Evolutionary conservation across 495 filamentous ascomycete genomes (phyloP).

Genomic region (Tuber microsphaerosporum): DNA sequence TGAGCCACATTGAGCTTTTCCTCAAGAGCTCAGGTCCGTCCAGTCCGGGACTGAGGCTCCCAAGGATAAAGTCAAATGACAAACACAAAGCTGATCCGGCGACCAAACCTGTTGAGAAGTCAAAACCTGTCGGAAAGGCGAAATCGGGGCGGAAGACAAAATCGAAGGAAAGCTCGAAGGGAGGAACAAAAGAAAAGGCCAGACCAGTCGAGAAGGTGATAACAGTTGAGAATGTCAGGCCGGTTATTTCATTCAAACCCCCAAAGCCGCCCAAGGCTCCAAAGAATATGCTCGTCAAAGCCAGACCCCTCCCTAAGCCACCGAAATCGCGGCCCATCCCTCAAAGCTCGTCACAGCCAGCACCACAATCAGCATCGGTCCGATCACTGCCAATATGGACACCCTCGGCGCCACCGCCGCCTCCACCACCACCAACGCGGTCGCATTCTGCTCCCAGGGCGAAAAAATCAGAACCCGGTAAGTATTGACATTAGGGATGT

Average conservation of each 20-base stretch:
- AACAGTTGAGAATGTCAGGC: neutral
- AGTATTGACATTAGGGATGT: neutral
- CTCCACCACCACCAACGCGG: neutral
- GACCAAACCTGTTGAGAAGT: neutral
- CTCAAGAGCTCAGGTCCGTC: neutral
- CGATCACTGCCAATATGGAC: neutral
- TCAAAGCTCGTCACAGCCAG: neutral
- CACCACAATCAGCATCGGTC: neutral
- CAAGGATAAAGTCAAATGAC: neutral
- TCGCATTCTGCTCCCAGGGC: neutral
- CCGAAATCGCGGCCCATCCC: neutral
- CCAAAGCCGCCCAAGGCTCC: neutral
- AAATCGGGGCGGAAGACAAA: neutral
- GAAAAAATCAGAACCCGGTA: neutral
- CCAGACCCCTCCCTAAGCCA: neutral
- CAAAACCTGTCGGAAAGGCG: neutral
- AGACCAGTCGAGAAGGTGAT: neutral
- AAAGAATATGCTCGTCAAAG: neutral
- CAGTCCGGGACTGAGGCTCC: neutral
- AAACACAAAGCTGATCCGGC: neutral
- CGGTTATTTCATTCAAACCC: neutral
- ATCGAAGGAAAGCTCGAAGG: neutral
- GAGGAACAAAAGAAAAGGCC: neutral
- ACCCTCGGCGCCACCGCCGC: neutral
- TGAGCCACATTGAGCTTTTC: constrained; percentile 1